phyloP scores from a whole-genome alignment of 2,329 filamentous ascomycete genomes.

The Cryphonectria radicalis region DNA sequence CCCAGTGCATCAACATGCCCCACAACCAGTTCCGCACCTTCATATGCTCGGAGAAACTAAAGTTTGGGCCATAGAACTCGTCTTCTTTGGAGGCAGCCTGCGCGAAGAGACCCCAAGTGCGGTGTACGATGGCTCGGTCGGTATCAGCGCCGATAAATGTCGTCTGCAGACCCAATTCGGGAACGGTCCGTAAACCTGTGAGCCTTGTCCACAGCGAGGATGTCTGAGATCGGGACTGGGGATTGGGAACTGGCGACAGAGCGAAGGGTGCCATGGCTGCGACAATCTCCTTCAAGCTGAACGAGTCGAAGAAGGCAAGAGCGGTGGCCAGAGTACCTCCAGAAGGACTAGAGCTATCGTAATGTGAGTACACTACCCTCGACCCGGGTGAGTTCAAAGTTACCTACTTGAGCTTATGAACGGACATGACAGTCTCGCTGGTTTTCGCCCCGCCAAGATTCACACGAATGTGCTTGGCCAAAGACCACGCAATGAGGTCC shows the following conservation, averaged over 20 bases:
- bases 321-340: constrained; percentile 73
- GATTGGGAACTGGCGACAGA: constrained; percentile 59
- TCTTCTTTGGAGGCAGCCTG: constrained; percentile 47
- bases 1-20: constrained; percentile 56
- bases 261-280: constrained; percentile 56
- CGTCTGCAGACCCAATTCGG: constrained; percentile 59
- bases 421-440: constrained; percentile 57
- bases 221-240: constrained; percentile 37
- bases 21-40: constrained; percentile 53
- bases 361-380: not conserved
- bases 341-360: constrained; percentile 49
- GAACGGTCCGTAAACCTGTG: constrained; percentile 54
- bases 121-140: constrained; percentile 60
- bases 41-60: constrained; percentile 61
- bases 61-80: constrained; percentile 64
- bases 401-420: constrained; percentile 48
- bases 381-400: not conserved
- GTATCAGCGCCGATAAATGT: constrained; percentile 54
- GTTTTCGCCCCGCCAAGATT: constrained; percentile 53
- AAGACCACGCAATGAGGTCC: constrained; percentile 60
- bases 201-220: constrained; percentile 49
- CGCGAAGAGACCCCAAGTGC: constrained; percentile 66
- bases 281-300: constrained; percentile 51
- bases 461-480: constrained; percentile 56
- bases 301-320: constrained; percentile 61